Conservation (phyloP, 1,139 yeast genomes). For the Candida sp. region DNA sequence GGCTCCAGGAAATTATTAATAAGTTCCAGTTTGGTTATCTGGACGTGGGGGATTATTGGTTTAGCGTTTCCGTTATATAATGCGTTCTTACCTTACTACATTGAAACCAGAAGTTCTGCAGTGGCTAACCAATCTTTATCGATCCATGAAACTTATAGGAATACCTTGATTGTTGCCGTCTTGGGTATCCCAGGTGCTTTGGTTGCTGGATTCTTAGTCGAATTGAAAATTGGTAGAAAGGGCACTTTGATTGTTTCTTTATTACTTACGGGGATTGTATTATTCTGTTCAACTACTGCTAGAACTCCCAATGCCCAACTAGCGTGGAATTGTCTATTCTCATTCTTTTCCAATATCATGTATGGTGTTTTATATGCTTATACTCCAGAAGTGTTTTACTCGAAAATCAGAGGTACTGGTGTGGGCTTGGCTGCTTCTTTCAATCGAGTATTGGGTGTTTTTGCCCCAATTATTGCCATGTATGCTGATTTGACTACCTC, state of each 20-base stretch:
- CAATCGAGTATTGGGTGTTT: slow-evolving; percentile 39
- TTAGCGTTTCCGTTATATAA: slow-evolving; percentile 44
- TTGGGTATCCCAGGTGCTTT: slow-evolving; percentile 42
- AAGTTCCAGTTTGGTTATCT: slow-evolving; percentile 32
- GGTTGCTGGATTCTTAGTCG: slow-evolving; percentile 37
- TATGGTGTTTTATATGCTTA: slow-evolving; percentile 45
- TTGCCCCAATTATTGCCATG: slow-evolving; percentile 44
- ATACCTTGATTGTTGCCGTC: slow-evolving; percentile 37
- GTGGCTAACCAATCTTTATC: slow-evolving; percentile 21
- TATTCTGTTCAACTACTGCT: slow-evolving; percentile 42
- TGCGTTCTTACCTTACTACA: slow-evolving; percentile 39
- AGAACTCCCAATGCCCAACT: slow-evolving; percentile 33
- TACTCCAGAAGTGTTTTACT: slow-evolving; percentile 42
- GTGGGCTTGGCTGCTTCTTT: slow-evolving; percentile 42
- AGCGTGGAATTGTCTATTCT: slow-evolving; percentile 45
- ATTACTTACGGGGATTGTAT: slow-evolving; percentile 35
- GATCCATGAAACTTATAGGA: slow-evolving; percentile 35
- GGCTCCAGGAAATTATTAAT: slow-evolving; percentile 29
- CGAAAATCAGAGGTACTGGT: slow-evolving; percentile 40
- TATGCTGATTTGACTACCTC: slow-evolving; percentile 40
- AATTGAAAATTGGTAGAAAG: slow-evolving; percentile 36
- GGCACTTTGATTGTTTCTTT: slow-evolving; percentile 34
- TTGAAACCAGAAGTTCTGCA: slow-evolving; percentile 32
- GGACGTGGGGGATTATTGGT: slow-evolving; percentile 43
- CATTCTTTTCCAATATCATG: slow-evolving; percentile 39